Evolutionary conservation across 2,329 filamentous ascomycete species (phyloP), one percentile per base, ranked within the genome.

Genomic region (Metarhizium humberi): DNA sequence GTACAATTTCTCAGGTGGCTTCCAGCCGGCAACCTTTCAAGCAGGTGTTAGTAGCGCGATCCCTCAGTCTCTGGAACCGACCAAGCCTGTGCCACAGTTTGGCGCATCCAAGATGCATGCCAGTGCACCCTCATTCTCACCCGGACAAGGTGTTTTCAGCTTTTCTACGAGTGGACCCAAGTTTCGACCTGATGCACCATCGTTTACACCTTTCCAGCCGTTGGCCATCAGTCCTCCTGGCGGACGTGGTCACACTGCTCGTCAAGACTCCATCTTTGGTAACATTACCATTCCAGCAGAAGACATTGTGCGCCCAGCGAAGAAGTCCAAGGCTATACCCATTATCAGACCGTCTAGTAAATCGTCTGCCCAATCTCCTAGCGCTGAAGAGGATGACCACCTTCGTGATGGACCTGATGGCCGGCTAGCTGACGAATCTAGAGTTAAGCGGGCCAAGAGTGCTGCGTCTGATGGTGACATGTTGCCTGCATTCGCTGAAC

Each of bases 321-420:
- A 88, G 71, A 84, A 83, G 62, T 89, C 86, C 4, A 96, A 94
- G 72, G 90, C 90, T 10, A 81, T 96, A 54, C 88, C 91, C 0
- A 95, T 96, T 59, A 72, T 92, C 10, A 78, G 78, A 43, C 88
- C 88, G 1, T 77, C 83, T 56, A 84, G 76, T 62, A 71, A 59
- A 74, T 75, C 61, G 69, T 74, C 59, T 55, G 70, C 68, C 2
- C 66, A 70, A 16, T 66, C 68, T 34, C 60, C 65, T 29, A n/a
- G 50, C n/a, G 34, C 36, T 36, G 54, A 52, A 4, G 57, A 62
- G 18, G 56, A 58, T n/a, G 57, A 62, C 18, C 59, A 62, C 2
- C 61, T 63, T 36, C 60, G 68, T 10, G 67, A 68, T 32, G 63
- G 59, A n/a, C 55, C 79, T 3, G 78, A 85, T 58, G 84, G 85